These are phyloP conservation scores for Hymenoscyphus linearis DNA, from an alignment of 2,329 filamentous ascomycete genomes.

Conservation along the genomic window DNA sequence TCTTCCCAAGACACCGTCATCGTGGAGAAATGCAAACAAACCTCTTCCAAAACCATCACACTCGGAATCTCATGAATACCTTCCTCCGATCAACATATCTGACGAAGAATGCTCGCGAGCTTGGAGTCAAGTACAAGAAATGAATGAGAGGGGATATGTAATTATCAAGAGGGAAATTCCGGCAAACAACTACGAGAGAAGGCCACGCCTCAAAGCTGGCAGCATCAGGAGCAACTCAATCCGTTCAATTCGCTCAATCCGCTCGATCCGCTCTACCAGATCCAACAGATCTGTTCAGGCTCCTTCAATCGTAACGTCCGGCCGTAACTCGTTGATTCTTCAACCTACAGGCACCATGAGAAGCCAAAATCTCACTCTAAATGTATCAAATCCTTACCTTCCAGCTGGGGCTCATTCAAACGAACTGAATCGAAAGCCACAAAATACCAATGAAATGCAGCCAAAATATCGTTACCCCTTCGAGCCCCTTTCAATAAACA, in stretches of 20 bases:
- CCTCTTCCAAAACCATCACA: background rate
- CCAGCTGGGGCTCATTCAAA: background rate
- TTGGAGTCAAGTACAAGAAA: background rate
- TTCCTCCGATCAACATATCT: background rate
- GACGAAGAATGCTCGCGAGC: background rate
- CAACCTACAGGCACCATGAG: background rate
- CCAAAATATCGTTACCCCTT: background rate
- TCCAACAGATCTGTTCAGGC: background rate
- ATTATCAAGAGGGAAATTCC: background rate
- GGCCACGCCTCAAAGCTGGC: background rate
- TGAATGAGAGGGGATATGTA: background rate
- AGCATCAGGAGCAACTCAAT: conserved; percentile 11
- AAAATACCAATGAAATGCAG: background rate
- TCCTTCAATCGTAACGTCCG: background rate
- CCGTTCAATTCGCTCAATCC: too few species aligned
- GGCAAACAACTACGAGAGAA: background rate
- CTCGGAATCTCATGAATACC: background rate
- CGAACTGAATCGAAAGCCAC: background rate
- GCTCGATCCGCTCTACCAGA: conserved; percentile 4
- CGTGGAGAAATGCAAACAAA: background rate
- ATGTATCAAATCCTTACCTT: background rate
- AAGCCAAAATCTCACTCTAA: background rate
- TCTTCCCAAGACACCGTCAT: background rate
- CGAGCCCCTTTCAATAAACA: background rate
- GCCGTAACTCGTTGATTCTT: background rate